These are phyloP conservation scores for Tritrichomonas musculus DNA, from an alignment of 208 protist genomes.

Conservation along the genomic window DNA sequence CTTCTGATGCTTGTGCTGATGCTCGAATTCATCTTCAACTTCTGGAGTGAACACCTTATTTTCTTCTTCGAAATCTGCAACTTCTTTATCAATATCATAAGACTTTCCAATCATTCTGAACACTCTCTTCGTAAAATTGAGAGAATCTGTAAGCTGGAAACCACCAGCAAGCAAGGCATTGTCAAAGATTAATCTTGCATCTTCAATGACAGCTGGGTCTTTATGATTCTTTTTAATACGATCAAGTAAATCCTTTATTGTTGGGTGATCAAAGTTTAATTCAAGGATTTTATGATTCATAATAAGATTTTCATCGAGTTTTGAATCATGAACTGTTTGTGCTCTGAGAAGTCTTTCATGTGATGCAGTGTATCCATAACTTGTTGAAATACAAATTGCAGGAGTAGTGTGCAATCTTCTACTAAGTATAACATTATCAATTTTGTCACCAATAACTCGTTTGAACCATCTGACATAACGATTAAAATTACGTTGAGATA, in stretches of 20 bases:
- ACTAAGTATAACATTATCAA: slow-evolving; percentile 44
- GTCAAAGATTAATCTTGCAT: neutral
- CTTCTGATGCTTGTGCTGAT: neutral
- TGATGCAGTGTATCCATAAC: slow-evolving; percentile 49
- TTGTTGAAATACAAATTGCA: slow-evolving; percentile 39
- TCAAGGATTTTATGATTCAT: slow-evolving; percentile 31
- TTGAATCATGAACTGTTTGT: slow-evolving; percentile 36
- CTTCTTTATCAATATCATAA: neutral
- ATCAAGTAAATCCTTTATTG: slow-evolving; percentile 36
- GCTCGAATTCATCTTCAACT: slow-evolving; percentile 22
- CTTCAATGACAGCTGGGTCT: neutral
- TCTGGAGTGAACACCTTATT: neutral
- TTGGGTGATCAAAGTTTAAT: slow-evolving; percentile 37
- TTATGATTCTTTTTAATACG: neutral
- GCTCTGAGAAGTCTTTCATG: slow-evolving; percentile 43
- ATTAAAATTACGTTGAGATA: neutral
- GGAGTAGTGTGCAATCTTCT: slow-evolving; percentile 47
- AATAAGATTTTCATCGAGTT: slow-evolving; percentile 17
- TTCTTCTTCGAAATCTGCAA: neutral
- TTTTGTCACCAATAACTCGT: slow-evolving; percentile 38
- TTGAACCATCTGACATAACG: slow-evolving; percentile 43
- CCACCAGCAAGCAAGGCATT: neutral
- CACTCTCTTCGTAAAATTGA: slow-evolving; percentile 19
- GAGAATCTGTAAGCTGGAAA: neutral
- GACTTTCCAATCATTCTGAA: slow-evolving; percentile 3